Percentiles rank a stretch among this genome's conserved stretches.
Conservation (phyloP, 192 early-diverging fungal species). For the Funneliformis geosporum region DNA sequence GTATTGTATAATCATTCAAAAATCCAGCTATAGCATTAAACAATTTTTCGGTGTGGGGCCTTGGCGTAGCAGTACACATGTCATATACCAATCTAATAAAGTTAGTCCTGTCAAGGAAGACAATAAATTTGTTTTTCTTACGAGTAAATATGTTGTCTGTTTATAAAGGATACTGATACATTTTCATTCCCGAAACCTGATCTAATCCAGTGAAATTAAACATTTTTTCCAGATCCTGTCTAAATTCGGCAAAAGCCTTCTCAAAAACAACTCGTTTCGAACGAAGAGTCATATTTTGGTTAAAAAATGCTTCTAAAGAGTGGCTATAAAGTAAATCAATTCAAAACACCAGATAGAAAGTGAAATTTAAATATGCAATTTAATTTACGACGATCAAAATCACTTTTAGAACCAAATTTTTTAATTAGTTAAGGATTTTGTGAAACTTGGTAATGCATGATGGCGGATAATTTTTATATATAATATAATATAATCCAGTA, state of each 20-base stretch:
- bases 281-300: conserved; percentile 51
- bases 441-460: no score
- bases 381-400: no score
- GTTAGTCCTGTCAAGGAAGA: not conserved
- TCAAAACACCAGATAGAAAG: no score
- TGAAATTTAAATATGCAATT: no score
- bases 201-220: conserved; percentile 55
- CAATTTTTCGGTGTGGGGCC: conserved; percentile 64
- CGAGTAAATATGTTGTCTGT: no score
- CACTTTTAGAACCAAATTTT: no score
- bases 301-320: not conserved
- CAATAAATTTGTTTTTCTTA: not conserved
- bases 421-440: no score
- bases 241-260: conserved; percentile 49
- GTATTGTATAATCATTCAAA: conserved; percentile 57
- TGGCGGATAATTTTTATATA: no score
- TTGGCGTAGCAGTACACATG: conserved; percentile 75
- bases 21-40: conserved; percentile 70
- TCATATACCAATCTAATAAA: conserved; percentile 67
- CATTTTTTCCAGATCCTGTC: conserved; percentile 51
- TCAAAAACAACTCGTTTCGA: conserved; percentile 57
- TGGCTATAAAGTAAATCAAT: no score
- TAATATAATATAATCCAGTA: no score
- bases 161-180: conserved; percentile 62
- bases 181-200: conserved; percentile 64